Percentiles rank a stretch among this genome's conserved stretches.
These are phyloP conservation scores for Trichoderma atroviride DNA, from an alignment of 2,329 filamentous ascomycete genomes.

Conservation along the genomic window DNA sequence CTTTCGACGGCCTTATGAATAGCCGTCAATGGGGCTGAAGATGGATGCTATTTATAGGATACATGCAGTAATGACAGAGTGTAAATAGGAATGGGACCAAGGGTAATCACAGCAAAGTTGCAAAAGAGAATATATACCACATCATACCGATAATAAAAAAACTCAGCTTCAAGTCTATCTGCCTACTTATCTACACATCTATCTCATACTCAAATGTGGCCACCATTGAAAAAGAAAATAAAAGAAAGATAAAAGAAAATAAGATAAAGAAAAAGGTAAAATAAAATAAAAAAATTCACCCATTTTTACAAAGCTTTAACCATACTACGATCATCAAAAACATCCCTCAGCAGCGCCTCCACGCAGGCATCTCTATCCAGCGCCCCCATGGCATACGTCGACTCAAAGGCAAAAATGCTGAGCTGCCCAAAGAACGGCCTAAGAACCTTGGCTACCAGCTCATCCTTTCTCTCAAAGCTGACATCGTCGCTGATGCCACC, in stretches of 20 bases:
- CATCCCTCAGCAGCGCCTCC: conserved; percentile 66
- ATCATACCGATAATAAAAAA: neutral
- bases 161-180: conserved; percentile 5
- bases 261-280: neutral
- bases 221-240: neutral
- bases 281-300: neutral
- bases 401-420: conserved; percentile 92
- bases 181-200: neutral
- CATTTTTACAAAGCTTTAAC: conserved; percentile 58
- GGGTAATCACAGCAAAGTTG: neutral
- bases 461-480: conserved; percentile 62
- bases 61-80: neutral
- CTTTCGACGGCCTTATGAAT: neutral
- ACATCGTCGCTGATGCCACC: conserved; percentile 60
- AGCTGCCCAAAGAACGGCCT: conserved; percentile 88
- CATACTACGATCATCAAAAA: conserved; percentile 77
- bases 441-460: conserved; percentile 75
- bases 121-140: neutral
- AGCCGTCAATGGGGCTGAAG: neutral
- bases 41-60: neutral
- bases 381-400: conserved; percentile 79
- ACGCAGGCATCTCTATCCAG: conserved; percentile 68
- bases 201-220: neutral
- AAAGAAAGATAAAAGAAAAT: neutral
- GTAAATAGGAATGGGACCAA: neutral